Evolutionary conservation across 345 rosid genomes (phyloP).

Genomic region (Hibiscus trionum): DNA sequence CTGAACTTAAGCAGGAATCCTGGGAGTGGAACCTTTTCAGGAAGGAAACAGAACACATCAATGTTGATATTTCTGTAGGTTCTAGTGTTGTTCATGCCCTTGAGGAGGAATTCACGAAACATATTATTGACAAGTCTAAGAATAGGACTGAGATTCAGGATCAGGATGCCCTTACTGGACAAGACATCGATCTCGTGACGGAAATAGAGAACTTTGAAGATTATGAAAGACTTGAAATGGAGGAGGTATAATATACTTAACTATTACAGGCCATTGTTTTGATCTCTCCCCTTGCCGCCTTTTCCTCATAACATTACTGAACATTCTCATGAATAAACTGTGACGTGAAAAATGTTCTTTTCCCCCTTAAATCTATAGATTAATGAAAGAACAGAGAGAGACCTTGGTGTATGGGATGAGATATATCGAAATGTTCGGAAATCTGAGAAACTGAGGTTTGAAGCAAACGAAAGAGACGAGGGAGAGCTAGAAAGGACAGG

Average conservation of each 20-base stretch:
- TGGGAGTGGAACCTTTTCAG: conserved; percentile 77
- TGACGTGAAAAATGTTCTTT: conserved; percentile 18
- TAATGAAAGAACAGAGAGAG: conserved; percentile 77
- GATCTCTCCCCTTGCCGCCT: background rate
- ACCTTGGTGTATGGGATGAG: conserved; percentile 71
- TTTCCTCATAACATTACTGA: background rate
- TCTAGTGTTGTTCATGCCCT: conserved; percentile 43
- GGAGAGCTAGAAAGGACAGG: conserved; percentile 99
- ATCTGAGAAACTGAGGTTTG: conserved; percentile 81
- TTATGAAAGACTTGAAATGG: conserved; percentile 65
- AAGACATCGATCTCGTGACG: conserved; percentile 58
- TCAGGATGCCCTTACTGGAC: conserved; percentile 50
- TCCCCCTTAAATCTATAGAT: conserved; percentile 42
- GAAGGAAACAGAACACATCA: conserved; percentile 32
- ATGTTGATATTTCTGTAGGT: conserved; percentile 25
- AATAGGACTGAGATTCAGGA: conserved; percentile 31
- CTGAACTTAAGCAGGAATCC: conserved; percentile 43
- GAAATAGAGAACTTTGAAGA: conserved; percentile 66
- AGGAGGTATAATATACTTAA: conserved; percentile 60
- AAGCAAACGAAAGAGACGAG: conserved; percentile 91
- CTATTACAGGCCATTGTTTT: background rate
- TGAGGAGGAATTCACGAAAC: conserved; percentile 53
- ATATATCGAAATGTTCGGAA: conserved; percentile 83
- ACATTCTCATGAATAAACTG: conserved; percentile 11
- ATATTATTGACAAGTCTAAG: conserved; percentile 28